Base-by-base conservation (phyloP, 2,329 filamentous ascomycete species). In the Hypoxylon sp. region DNA sequence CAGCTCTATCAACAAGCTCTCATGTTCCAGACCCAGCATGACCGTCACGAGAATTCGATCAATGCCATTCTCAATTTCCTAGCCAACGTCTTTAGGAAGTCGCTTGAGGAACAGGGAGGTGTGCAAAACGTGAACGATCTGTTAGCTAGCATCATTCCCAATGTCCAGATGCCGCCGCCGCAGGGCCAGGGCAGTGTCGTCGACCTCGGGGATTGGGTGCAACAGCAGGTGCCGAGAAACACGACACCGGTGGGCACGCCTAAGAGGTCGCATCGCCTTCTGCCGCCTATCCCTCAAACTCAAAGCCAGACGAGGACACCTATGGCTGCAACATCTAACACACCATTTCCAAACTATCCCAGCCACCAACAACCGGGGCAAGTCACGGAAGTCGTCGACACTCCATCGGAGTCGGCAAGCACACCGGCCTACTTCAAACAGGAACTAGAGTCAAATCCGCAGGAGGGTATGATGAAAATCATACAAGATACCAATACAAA, bases 61-160 rank as follows among this genome's bases (percentile, higher is more conserved):
- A 98, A 97, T 74, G 94, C 94, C n/a, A 98, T 99, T 65, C 85
- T 99, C 43, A 97, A 94, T 51, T 98, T 99, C 77, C 85, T 99
- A 19, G 95, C 94, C 47, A 98, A 96, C 11, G 94, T 99, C 43
- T 99, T 98, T 79, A 91, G 97, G 67, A 91, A 96, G 73, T 97
- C 93, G 67, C 80, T 99, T 51, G 94, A 97, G 75, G 92, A 94
- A 34, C 91, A 94, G 71, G 89, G 89, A 30, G 86, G 87, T 17
- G 84, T 87, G 1, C 88, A 92, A 73, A 94, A 92, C 63, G 86
- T 98, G 43, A 89, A 91, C 58, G 94, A 96, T 70, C 90, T 97
- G 74, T 91, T 98, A 74, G 88, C 89, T 4, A 90, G 88, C 68
- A 87, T 91, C 61, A 89, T 95, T 59, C 87, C 90, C 4, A 80